Evolutionary conservation across 1,284 basidiomycete genomes (phyloP), one percentile per base, ranked within the genome.

Genomic region (Lentinula novae-zelandiae): DNA sequence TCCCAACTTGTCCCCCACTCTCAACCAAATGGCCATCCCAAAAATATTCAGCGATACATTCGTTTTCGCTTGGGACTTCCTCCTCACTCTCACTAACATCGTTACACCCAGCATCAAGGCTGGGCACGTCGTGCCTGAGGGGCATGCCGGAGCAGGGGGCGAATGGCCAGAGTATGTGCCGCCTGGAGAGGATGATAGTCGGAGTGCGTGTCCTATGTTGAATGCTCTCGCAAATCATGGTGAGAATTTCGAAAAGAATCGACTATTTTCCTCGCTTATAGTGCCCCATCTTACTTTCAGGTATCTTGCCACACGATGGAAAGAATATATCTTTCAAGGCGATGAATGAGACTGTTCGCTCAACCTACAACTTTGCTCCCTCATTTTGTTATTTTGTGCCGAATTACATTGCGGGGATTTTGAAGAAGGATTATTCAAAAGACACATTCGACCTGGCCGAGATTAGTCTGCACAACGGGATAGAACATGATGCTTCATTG

Each of bases 171-270:
- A 84, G 64, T 90, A 78, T 66, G 71, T 77, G 1, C 70, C 84
- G 3, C 82, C 87, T 0, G 73, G 71, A 63, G 78, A 82, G 20
- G 82, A 80, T 0, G 89, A 90, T 65, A 90, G 88, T 66, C 77
- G 89, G 5, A 82, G 81, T 65, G 79, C 82, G 5, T 92, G 89
- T 65, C 89, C 89, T 2, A 86, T 81, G 2, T 70, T 92, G 63
- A 92, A 92, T 66, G 85, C 87, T 0, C 76, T 92, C 81, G 86
- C 88, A 5, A 89, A 90, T 70, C 88, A 89, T 62, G 89, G 87
- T 88, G 63, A 50, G 80, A 72, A 2, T 17, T n/a, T 9, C 9
- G 36, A 38, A 12, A 9, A 38, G 36, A 38, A 8, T 12, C 6
- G 12, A 9, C 7, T 38, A 38, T 38, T 9, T 38, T 12, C 22